Conservation (phyloP, 495 filamentous ascomycete genomes). For the Penicillium lividum region DNA sequence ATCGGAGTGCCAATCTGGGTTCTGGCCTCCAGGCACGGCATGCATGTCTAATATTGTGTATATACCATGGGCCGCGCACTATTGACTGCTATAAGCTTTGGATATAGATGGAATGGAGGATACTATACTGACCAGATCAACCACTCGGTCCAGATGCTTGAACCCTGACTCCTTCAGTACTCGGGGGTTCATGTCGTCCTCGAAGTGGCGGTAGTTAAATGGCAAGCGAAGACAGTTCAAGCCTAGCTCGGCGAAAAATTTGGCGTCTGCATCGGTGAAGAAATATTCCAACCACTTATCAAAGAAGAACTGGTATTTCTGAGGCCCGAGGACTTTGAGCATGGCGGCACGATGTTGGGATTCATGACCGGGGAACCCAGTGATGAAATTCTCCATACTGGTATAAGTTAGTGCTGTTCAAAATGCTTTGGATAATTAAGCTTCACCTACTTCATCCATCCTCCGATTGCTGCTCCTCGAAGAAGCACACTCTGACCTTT, state of each 20-base stretch:
- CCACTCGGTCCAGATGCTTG: slow-evolving; percentile 58
- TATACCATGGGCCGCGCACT: slow-evolving; percentile 56
- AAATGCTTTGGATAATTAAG: background rate
- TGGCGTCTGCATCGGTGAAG: slow-evolving; percentile 61
- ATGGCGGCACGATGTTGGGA: slow-evolving; percentile 57
- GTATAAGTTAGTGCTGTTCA: background rate
- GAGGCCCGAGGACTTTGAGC: slow-evolving; percentile 51
- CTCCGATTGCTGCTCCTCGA: slow-evolving; percentile 50
- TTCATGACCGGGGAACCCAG: slow-evolving; percentile 64
- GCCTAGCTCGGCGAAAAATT: slow-evolving; percentile 58
- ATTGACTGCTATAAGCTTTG: background rate
- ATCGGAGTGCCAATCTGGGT: slow-evolving; percentile 67
- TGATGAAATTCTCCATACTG: slow-evolving; percentile 71
- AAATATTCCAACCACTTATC: slow-evolving; percentile 61
- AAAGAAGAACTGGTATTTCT: slow-evolving; percentile 51
- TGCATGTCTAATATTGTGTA: slow-evolving; percentile 68
- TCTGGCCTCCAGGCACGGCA: slow-evolving; percentile 64
- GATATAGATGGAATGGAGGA: too few relatives aligned
- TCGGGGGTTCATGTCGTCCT: slow-evolving; percentile 62
- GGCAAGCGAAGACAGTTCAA: slow-evolving; percentile 65
- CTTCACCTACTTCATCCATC: slow-evolving; percentile 45
- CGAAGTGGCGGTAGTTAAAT: slow-evolving; percentile 66
- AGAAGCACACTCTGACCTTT: slow-evolving; percentile 49
- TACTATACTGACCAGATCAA: slow-evolving; percentile 40
- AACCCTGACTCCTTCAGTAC: slow-evolving; percentile 60